Percentiles rank a stretch among this genome's conserved stretches.
These are phyloP conservation scores for Cantharellus anzutake DNA, from an alignment of 768 basidiomycete species.

Conservation along the genomic window DNA sequence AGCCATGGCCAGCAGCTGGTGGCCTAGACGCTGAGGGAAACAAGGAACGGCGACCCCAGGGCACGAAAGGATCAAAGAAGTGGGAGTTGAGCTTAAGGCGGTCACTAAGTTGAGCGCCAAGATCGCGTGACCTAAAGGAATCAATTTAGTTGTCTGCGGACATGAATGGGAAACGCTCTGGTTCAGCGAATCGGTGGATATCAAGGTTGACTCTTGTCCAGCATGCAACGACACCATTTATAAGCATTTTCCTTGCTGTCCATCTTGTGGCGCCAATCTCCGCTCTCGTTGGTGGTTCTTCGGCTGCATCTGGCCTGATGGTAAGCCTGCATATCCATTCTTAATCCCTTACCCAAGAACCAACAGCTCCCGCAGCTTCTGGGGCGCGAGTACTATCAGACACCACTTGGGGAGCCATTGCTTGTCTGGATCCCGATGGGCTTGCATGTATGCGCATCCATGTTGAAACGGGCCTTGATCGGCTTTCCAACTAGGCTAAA, in stretches of 20 bases:
- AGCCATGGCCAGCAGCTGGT: neutral
- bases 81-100: too few species aligned
- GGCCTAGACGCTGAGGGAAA: too few species aligned
- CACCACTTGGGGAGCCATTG: conserved; percentile 39
- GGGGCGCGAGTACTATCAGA: conserved; percentile 77
- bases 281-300: conserved; percentile 52
- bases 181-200: too few species aligned
- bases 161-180: too few species aligned
- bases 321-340: conserved; percentile 22
- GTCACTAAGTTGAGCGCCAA: too few species aligned
- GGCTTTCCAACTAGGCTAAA: conserved; percentile 18
- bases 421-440: conserved; percentile 50
- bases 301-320: conserved; percentile 52
- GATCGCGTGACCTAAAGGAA: too few species aligned
- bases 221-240: conserved; percentile 57
- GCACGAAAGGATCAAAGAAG: too few species aligned
- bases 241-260: conserved; percentile 56
- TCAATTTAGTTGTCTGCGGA: too few species aligned
- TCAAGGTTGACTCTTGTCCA: conserved; percentile 1
- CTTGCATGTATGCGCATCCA: conserved; percentile 38
- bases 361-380: conserved; percentile 32
- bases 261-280: conserved; percentile 59
- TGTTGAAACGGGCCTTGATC: conserved; percentile 36
- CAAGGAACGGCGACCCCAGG: too few species aligned
- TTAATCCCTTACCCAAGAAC: neutral